Base-by-base conservation (phyloP, 805 yeast genomes). In the Lachancea cidri region DNA sequence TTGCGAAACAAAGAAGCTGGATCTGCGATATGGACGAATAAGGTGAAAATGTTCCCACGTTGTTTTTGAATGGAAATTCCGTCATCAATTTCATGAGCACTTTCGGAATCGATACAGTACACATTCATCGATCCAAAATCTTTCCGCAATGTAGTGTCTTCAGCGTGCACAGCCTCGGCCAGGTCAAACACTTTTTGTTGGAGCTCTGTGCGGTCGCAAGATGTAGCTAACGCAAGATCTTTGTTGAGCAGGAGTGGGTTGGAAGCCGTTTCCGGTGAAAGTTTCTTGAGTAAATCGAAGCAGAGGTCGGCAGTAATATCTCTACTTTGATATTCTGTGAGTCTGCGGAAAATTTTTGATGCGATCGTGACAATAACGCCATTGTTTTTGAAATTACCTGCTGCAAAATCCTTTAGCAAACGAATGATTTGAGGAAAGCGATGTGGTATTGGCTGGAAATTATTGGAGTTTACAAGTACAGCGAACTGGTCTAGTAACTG, bases 21-120 rank as follows among this genome's bases (percentile, higher is more conserved):
- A 58, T 91, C 88, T 1, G 98, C 97, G 47, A 91, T 77, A 58
- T 84, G 95, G 2, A 87, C 71, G 22, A 81, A 74, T 4, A 89
- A 49, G 7, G 67, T 64, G 49, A 65, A 76, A 11, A 54, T 54
- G 2, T 60, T 57, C 1, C 58, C 49, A 1, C 54, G 51, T 2
- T 55, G 39, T 3, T 45, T 47, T 33, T 66, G 67, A 15, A 91
- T 67, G 1, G 96, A 77, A 19, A 91, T 71, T 35, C 97, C 98
- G 62, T 91, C 98, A 61, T 91, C 98, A 44, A 93, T 83, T 60
- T 93, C 98, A 50, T 83, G 82, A 0, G 98, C 95, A 32, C 71
- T 72, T 3, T 68, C 76, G 2, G 82, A 72, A 63, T 93, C 98
- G 44, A 91, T 86, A 62, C 97, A 88, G 58, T 79, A 91, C 1